phyloP scores from a whole-genome alignment of 495 filamentous ascomycete genomes.

The Xylaria grammica region DNA sequence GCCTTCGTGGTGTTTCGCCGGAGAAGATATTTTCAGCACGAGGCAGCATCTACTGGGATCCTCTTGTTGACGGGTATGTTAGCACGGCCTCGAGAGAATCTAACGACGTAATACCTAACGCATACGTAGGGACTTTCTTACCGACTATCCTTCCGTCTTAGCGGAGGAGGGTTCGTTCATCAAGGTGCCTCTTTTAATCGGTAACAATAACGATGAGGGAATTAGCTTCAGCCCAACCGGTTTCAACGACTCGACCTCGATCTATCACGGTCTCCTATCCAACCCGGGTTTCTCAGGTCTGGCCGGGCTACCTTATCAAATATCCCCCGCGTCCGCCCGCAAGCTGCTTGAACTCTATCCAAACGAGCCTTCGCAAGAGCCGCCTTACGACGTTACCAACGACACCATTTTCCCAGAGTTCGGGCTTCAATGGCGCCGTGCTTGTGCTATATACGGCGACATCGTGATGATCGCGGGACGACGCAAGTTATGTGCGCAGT shows the following conservation, averaged over 20 bases:
- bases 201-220: constrained; percentile 63
- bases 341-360: constrained; percentile 4
- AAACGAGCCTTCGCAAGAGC: constrained; percentile 1
- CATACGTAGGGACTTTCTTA: not conserved
- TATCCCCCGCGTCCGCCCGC: not conserved
- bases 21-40: not conserved
- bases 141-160: constrained; percentile 4
- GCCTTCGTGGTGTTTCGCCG: not conserved
- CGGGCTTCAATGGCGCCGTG: constrained; percentile 59
- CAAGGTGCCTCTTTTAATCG: constrained; percentile 58
- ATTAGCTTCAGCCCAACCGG: constrained; percentile 10
- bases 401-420: constrained; percentile 46
- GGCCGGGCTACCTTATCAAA: not conserved
- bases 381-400: constrained; percentile 37
- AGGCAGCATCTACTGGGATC: not conserved
- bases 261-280: not conserved
- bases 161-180: constrained; percentile 2
- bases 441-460: constrained; percentile 60
- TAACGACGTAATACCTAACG: not conserved
- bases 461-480: constrained; percentile 60
- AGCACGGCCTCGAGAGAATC: not conserved
- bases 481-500: constrained; percentile 59
- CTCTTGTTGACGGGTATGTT: constrained; percentile 6
- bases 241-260: not conserved
- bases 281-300: not conserved